Conservation (phyloP, 1,284 basidiomycete genomes). For the Leccinum subrobustum region DNA sequence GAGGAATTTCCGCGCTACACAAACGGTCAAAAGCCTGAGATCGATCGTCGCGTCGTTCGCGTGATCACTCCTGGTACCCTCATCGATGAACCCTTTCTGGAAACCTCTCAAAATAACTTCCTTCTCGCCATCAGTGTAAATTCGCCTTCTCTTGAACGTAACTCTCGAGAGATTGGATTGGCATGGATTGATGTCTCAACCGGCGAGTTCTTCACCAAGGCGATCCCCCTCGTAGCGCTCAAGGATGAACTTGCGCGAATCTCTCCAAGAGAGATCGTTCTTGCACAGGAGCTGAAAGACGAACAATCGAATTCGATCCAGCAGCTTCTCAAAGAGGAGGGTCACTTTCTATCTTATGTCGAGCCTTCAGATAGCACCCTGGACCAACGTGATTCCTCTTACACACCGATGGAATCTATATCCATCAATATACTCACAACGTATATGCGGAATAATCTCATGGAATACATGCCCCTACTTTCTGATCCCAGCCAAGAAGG, state of each 20-base stretch:
- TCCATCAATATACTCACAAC: conserved; percentile 69
- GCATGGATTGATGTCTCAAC: conserved; percentile 97
- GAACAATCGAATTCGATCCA: conserved; percentile 44
- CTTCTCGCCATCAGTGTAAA: conserved; percentile 66
- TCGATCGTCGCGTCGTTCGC: conserved; percentile 78
- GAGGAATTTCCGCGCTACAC: conserved; percentile 75
- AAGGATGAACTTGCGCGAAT: conserved; percentile 86
- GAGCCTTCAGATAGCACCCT: conserved; percentile 9
- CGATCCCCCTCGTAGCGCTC: conserved; percentile 52
- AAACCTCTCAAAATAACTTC: conserved; percentile 85
- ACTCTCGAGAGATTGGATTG: conserved; percentile 45
- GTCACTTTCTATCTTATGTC: conserved; percentile 50
- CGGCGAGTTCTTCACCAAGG: conserved; percentile 86
- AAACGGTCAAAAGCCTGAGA: conserved; percentile 50
- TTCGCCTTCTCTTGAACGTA: conserved; percentile 3
- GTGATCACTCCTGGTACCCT: conserved; percentile 92
- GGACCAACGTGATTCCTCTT: conserved; percentile 17
- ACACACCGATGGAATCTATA: conserved; percentile 45
- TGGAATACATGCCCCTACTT: conserved; percentile 78
- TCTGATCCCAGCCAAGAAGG: conserved; percentile 61
- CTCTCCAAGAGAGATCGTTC: conserved; percentile 78
- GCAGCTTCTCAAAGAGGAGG: conserved; percentile 49
- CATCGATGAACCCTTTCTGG: conserved; percentile 86
- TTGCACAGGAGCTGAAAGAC: conserved; percentile 48
- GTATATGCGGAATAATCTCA: conserved; percentile 69